Evolutionary conservation across 83 land plant species (phyloP).

Genomic region (Picea abies): DNA sequence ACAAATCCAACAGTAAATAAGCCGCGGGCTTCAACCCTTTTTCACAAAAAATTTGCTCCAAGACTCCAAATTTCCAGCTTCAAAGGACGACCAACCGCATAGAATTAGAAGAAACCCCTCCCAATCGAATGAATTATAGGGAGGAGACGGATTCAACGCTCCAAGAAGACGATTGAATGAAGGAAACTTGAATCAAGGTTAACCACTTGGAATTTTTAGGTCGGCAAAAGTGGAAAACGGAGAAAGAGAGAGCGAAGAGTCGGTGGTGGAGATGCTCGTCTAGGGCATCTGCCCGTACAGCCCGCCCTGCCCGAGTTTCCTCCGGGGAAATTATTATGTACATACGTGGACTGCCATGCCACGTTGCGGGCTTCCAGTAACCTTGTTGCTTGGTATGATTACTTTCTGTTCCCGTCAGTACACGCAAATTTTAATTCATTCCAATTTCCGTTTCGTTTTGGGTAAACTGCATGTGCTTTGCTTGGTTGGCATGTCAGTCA

Average conservation of each 20-base stretch:
- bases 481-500: no score
- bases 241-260: neutral
- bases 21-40: neutral
- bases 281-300: constrained; percentile 11
- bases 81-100: neutral
- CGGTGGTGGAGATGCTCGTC: constrained; percentile 8
- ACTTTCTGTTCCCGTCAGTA: no score
- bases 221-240: neutral
- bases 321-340: no score
- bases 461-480: no score
- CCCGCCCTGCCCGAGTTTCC: neutral
- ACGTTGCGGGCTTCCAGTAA: no score
- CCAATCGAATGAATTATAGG: neutral
- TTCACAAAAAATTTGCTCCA: no score
- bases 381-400: no score
- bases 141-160: neutral
- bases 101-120: neutral
- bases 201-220: neutral
- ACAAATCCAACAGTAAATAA: neutral
- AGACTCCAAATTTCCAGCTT: neutral
- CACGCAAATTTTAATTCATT: no score
- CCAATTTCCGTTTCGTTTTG: no score
- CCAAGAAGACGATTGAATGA: neutral
- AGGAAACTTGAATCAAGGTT: neutral
- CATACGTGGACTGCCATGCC: no score